These are phyloP conservation scores for Diaporthe longicolla DNA, from an alignment of 2,329 filamentous ascomycete genomes.

Conservation along the genomic window DNA sequence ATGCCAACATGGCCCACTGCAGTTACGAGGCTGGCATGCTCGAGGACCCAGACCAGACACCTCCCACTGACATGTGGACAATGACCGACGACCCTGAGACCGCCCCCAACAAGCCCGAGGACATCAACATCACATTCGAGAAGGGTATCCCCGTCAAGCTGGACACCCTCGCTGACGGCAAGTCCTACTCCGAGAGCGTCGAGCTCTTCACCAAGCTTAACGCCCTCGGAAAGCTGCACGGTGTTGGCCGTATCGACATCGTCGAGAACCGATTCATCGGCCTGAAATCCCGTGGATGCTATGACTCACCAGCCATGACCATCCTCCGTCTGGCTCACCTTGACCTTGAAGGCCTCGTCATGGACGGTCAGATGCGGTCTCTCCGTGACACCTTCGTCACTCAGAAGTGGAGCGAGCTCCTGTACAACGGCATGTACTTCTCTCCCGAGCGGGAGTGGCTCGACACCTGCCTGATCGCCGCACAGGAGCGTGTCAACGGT, in stretches of 20 bases:
- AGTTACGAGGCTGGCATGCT: slow-evolving; percentile 85
- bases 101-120: slow-evolving; percentile 78
- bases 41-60: slow-evolving; percentile 74
- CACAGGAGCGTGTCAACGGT: slow-evolving; percentile 66
- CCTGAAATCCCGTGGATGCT: slow-evolving; percentile 85
- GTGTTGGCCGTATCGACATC: slow-evolving; percentile 86
- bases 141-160: slow-evolving; percentile 80
- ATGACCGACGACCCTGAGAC: slow-evolving; percentile 77
- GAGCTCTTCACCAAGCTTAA: slow-evolving; percentile 82
- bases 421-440: slow-evolving; percentile 65
- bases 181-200: slow-evolving; percentile 76
- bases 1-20: slow-evolving; percentile 61
- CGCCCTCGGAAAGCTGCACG: slow-evolving; percentile 78
- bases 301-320: slow-evolving; percentile 74
- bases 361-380: slow-evolving; percentile 71
- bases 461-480: slow-evolving; percentile 73
- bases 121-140: slow-evolving; percentile 80
- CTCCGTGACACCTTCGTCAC: slow-evolving; percentile 72
- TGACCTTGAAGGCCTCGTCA: slow-evolving; percentile 64
- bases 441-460: slow-evolving; percentile 69
- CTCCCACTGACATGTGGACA: slow-evolving; percentile 86
- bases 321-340: slow-evolving; percentile 57
- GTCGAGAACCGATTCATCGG: slow-evolving; percentile 74
- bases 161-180: slow-evolving; percentile 59
- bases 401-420: slow-evolving; percentile 62